A percentile compares a stretch with the other conserved stretches of the same genome.
phyloP scores from a whole-genome alignment of 306 rosid species.

The Canavalia gladiata region DNA sequence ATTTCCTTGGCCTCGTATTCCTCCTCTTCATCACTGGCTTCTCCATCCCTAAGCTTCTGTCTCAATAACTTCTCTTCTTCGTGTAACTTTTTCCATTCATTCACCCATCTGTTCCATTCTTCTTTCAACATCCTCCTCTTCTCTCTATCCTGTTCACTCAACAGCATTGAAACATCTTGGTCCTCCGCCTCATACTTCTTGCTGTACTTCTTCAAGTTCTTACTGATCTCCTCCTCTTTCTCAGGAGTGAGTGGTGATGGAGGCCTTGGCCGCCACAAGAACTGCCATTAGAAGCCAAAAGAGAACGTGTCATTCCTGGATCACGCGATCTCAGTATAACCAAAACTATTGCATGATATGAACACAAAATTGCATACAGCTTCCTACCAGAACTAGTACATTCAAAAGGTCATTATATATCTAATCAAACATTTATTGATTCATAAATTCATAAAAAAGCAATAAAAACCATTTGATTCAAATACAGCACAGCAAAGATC shows the following conservation, averaged over 20 bases:
- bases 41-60: slow-evolving; percentile 80
- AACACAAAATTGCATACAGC: neutral
- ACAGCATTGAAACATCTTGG: slow-evolving; percentile 77
- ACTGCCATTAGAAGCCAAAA: slow-evolving; percentile 52
- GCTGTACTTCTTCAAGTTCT: slow-evolving; percentile 91
- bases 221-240: slow-evolving; percentile 91
- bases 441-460: neutral
- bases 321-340: neutral
- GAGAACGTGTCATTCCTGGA: neutral
- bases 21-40: slow-evolving; percentile 93
- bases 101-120: slow-evolving; percentile 87
- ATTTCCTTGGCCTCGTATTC: slow-evolving; percentile 93
- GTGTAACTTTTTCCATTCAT: slow-evolving; percentile 76
- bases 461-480: neutral
- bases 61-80: slow-evolving; percentile 63
- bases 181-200: slow-evolving; percentile 94
- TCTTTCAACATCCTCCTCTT: slow-evolving; percentile 78
- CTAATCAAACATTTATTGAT: neutral
- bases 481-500: neutral
- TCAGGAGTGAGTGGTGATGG: slow-evolving; percentile 76
- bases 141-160: slow-evolving; percentile 92
- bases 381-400: neutral
- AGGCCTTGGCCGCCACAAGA: slow-evolving; percentile 93
- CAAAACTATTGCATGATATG: neutral
- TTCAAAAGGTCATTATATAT: neutral